Conservation (phyloP, 805 yeast species). For the Metschnikowia corniflorae region DNA sequence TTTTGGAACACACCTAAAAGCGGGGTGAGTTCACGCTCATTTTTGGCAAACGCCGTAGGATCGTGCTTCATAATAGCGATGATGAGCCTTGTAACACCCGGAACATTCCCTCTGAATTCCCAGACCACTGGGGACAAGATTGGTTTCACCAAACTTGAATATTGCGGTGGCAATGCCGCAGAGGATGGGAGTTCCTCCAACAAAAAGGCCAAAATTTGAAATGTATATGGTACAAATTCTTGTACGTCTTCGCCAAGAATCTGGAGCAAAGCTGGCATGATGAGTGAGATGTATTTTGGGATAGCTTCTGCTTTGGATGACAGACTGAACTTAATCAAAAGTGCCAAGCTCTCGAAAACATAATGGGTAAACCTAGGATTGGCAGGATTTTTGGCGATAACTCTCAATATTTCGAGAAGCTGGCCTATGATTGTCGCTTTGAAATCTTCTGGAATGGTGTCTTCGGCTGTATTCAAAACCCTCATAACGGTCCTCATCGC, state of each 20-base stretch:
- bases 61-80: conserved; percentile 58
- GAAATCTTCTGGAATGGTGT: conserved; percentile 45
- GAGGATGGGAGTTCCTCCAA: conserved; percentile 56
- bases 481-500: conserved; percentile 87
- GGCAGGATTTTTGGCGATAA: conserved; percentile 85
- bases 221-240: conserved; percentile 89
- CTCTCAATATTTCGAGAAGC: conserved; percentile 61
- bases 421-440: conserved; percentile 55
- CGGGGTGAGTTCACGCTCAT: conserved; percentile 53
- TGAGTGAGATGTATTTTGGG: conserved; percentile 40
- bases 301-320: conserved; percentile 18
- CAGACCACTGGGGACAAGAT: conserved; percentile 85
- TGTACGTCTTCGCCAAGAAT: conserved; percentile 82
- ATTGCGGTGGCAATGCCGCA: conserved; percentile 58
- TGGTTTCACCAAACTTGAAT: conserved; percentile 69
- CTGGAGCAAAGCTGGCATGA: conserved; percentile 64
- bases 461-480: conserved; percentile 69
- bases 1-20: conserved; percentile 96
- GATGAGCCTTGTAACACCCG: conserved; percentile 82
- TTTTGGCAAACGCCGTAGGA: conserved; percentile 35
- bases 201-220: conserved; percentile 82
- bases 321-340: conserved; percentile 53
- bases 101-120: conserved; percentile 91
- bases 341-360: conserved; percentile 83
- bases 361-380: conserved; percentile 93